Base-by-base conservation (phyloP, 2,329 filamentous ascomycete species). In the Hypomyces rosellus region DNA sequence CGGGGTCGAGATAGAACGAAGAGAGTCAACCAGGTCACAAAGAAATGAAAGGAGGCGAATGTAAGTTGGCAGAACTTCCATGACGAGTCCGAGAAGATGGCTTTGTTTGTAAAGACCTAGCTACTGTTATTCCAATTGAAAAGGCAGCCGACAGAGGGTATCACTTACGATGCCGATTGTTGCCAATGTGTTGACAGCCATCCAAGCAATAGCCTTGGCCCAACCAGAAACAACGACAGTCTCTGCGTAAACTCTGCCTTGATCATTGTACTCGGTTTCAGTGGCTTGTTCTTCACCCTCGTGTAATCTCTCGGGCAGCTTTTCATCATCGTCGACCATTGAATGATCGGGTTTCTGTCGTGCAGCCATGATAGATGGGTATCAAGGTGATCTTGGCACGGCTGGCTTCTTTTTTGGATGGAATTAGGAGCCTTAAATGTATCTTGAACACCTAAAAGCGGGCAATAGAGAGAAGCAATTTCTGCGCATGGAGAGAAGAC, bases 21-120 rank as follows among this genome's bases (percentile, higher is more conserved):
- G n/a, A 87, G 74, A 9, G 82, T 84, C 3, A 80, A 59, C 66
- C 76, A 84, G 22, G 84, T 87, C 61, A 85, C 71, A 61, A 79
- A 71, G 68, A 87, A 87, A 67, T 87, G 84, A 66, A 86, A 85
- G 48, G 79, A 73, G 45, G 83, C 83, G 60, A 87, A 87, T 34
- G 78, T 77, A 46, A 85, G 75, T 65, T 86, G 83, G 53, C 74
- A 77, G 30, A 81, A 72, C 61, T 80, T 81, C 60, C 84, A 73
- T 13, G 74, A 76, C 14, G 77, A 76, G 54, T 84, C 78, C 20
- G 77, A 78, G 69, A 86, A 86, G 64, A 87, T 84, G 55, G 76
- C 77, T 66, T 86, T 86, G 69, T 86, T 86, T 39, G 80, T 82
- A 63, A 86, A 86, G 60, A 87, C 80, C 81, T 84, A 49, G 15